These are phyloP conservation scores for Saccharomyces mikatae DNA, from an alignment of 805 yeast species.

Conservation along the genomic window DNA sequence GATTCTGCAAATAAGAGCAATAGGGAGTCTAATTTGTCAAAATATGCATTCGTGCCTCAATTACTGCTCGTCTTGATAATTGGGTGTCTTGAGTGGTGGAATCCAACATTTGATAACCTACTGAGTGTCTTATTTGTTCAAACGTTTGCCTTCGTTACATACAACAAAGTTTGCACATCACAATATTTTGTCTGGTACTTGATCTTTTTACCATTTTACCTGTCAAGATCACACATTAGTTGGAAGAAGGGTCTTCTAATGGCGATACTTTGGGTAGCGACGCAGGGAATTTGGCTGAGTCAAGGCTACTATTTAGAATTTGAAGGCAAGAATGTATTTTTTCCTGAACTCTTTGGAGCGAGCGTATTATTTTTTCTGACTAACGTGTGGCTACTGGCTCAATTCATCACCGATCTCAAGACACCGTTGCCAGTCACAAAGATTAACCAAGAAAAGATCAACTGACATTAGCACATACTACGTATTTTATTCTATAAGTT, in stretches of 20 bases:
- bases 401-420: constrained; percentile 41
- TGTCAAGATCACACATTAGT: constrained; percentile 39
- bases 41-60: constrained; percentile 81
- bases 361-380: constrained; percentile 51
- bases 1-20: constrained; percentile 35
- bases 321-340: constrained; percentile 58
- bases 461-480: not conserved
- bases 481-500: not conserved
- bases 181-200: constrained; percentile 95
- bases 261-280: constrained; percentile 51
- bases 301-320: constrained; percentile 79
- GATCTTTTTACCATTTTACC: constrained; percentile 69
- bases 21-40: constrained; percentile 13
- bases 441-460: not conserved
- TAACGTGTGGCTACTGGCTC: constrained; percentile 54
- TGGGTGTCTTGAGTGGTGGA: constrained; percentile 15
- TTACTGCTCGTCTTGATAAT: constrained; percentile 34
- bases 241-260: constrained; percentile 35
- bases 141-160: constrained; percentile 68
- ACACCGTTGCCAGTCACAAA: not conserved
- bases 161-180: constrained; percentile 80
- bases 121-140: constrained; percentile 59
- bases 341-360: constrained; percentile 47
- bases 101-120: constrained; percentile 32
- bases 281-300: constrained; percentile 73